Evolutionary conservation across 202 grass and related monocot species (phyloP), one percentile per base, ranked within the genome.

Genomic region (Saccharum hybrid): DNA sequence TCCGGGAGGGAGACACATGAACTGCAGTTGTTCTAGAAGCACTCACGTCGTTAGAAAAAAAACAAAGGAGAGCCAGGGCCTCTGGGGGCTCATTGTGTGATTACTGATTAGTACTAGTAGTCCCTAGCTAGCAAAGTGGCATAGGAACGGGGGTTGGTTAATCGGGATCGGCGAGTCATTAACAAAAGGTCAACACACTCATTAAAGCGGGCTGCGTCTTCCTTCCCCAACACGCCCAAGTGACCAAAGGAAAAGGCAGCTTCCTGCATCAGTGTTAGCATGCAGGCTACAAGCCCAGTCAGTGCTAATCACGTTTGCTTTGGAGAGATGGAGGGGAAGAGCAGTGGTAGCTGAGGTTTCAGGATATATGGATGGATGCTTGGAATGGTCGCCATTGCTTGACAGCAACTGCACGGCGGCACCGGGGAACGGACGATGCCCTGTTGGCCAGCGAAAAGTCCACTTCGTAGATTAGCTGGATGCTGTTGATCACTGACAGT

Each of bases 151-250:
- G 62, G 63, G 60, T 78, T 30, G 66, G 18, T 69, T 87, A 52
- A 76, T 72, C 7, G 76, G 76, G 81, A 90, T 90, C 41, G 69
- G 63, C 19, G 79, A 83, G 41, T 0, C 16, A 18, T 75, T 86
- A 75, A 43, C 40, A 64, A 65, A 75, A 86, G 73, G 84, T 80
- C 80, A 83, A 83, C 75, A 70, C 79, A 28, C 79, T 86, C 84
- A 86, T 79, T 83, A 83, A 90, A 90, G 83, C 62, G 18, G 26
- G 15, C 26, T 37, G 67, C 46, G 64, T 68, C 79, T 9, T 83
- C 79, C 86, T 90, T 86, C 23, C 41, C 83, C 79, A 83, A 63
- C 83, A 83, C 68, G 68, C 62, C 60, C 60, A 40, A 76, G 30
- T 42, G 60, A 30, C 30, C 22, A 86, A 82, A 71, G 21, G 22